Evolutionary conservation across 2,329 filamentous ascomycete species (phyloP), one percentile per base, ranked within the genome.

Genomic region (Cordyceps farinosa): DNA sequence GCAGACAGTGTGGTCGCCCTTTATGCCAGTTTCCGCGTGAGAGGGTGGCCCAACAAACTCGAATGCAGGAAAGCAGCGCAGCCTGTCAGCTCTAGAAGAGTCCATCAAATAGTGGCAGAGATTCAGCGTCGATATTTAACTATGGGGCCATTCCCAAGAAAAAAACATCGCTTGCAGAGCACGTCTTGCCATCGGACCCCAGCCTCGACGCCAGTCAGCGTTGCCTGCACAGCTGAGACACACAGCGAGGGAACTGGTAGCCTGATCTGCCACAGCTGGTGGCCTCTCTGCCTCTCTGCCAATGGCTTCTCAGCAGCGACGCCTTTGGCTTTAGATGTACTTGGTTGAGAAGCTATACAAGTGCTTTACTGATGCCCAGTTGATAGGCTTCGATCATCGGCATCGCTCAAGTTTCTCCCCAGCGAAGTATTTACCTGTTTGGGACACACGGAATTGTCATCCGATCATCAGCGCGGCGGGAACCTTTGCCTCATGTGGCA

Each of bases 401-500:
- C 47, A 30, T 15, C 17, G 29, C 7, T 34, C 48, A n/a, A 32
- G 5, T 22, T 34, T 45, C 29, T 29, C 29, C 8, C 17, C 9
- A n/a, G 29, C 45, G 13, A 50, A 32, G 5, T 59, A 27, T 11
- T 51, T 51, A 42, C 56, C 36, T 2, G 15, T 59, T 42, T 59
- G 8, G 56, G n/a, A 34, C 40, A 56, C 1, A 3, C 40, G 29
- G 29, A 32, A 36, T 15, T 32, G 29, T 34, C 53, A 45, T 34
- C 45, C 27, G 27, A 51, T 59, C 36, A 59, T 51, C 27, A 59
- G 15, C 36, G 27, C 13, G 22, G 45, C 56, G 45, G 56, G 27
- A 51, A 40, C 22, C 36, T 8, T 44, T 51, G 11, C 56, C 47
- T 45, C 56, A 51, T 44, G 17, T 59, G 56, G 56, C 36, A 59